A percentile compares a stretch with the other conserved stretches of the same genome.
Conservation (phyloP, 2,329 filamentous ascomycete species). For the Davidsoniella neocaledoniae region DNA sequence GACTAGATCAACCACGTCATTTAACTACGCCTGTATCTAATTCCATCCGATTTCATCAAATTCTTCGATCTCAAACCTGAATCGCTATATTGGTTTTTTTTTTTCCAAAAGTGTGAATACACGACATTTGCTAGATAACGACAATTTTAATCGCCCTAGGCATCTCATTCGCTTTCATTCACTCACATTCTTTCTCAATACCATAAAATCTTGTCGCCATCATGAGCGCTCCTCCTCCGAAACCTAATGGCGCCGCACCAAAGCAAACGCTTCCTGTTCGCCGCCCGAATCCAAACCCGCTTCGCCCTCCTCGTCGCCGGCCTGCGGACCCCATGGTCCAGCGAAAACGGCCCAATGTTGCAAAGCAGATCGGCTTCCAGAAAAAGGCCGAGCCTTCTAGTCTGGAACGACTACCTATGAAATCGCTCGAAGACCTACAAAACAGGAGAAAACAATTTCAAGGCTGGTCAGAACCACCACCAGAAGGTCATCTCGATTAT, state of each 20-base stretch:
- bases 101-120: too few species aligned
- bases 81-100: too few species aligned
- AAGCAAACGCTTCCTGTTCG: slow-evolving; percentile 5
- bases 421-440: slow-evolving; percentile 18
- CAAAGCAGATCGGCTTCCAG: slow-evolving; percentile 11
- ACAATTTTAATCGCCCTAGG: background rate
- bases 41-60: too few species aligned
- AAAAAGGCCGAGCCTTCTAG: slow-evolving; percentile 8
- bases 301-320: slow-evolving; percentile 9
- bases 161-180: background rate
- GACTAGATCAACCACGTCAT: too few species aligned
- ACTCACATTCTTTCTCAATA: background rate
- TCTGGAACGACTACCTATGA: slow-evolving; percentile 2
- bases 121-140: too few species aligned
- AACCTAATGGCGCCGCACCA: slow-evolving; percentile 19
- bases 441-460: slow-evolving; percentile 29
- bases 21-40: too few species aligned
- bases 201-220: slow-evolving; percentile 7
- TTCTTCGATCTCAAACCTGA: too few species aligned
- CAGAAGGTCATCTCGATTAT: slow-evolving; percentile 33
- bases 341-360: slow-evolving; percentile 6
- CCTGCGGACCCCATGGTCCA: slow-evolving; percentile 12
- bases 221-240: slow-evolving; percentile 26
- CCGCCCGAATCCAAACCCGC: slow-evolving; percentile 7
- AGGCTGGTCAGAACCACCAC: slow-evolving; percentile 40